A percentile compares a stretch with the other conserved stretches of the same genome.
Conservation (phyloP, 306 rosid species). For the Fragaria vesca region DNA sequence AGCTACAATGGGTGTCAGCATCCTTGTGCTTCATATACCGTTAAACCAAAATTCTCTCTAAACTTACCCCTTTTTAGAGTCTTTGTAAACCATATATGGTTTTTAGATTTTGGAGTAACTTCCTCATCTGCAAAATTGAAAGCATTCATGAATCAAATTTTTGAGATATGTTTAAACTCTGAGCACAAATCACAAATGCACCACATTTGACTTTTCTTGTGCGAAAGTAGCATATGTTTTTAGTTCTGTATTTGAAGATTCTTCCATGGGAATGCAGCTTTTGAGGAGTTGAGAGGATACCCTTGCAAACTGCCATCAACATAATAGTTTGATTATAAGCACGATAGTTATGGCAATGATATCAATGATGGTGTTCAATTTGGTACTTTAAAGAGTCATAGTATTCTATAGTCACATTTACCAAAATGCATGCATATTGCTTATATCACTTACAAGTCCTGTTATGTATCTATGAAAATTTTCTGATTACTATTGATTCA, state of each 20-base stretch:
- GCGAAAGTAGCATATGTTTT: not conserved
- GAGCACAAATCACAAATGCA: not conserved
- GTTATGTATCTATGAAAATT: not conserved
- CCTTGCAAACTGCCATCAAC: too few relatives aligned
- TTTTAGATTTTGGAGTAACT: not conserved
- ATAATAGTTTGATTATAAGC: not conserved
- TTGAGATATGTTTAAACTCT: not conserved
- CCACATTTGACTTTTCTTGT: not conserved
- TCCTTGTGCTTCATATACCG: not conserved
- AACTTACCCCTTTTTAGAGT: not conserved
- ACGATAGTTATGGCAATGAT: not conserved
- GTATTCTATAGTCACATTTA: not conserved
- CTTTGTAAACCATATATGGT: not conserved
- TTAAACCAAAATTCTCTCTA: not conserved
- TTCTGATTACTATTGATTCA: not conserved
- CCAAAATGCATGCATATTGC: not conserved
- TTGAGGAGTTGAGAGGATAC: too few relatives aligned
- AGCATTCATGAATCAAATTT: not conserved
- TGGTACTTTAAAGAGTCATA: not conserved
- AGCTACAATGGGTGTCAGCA: not conserved
- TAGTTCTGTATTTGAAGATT: not conserved
- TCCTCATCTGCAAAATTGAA: not conserved
- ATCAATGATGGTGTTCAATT: not conserved
- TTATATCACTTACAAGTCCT: not conserved
- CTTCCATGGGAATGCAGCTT: not conserved